Conservation (phyloP, 2,329 filamentous ascomycete species). For the Cordyceps tenuipes region DNA sequence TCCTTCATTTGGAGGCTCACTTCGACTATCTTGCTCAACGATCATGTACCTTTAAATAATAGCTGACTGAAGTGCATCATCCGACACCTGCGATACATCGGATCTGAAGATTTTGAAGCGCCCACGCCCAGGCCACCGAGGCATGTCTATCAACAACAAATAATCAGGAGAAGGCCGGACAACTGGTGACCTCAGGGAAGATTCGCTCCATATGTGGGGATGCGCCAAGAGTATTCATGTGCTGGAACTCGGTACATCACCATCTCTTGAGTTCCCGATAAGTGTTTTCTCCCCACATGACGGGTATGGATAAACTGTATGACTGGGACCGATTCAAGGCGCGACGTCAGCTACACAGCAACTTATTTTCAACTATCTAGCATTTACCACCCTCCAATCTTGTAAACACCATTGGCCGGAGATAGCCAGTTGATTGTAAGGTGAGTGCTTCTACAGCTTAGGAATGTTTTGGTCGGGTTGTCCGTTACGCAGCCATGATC, state of each 20-base stretch:
- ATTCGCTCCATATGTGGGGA: not conserved
- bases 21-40: not conserved
- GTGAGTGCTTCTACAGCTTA: no score
- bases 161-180: not conserved
- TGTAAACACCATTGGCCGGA: not conserved
- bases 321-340: not conserved
- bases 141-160: not conserved
- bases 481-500: not conserved
- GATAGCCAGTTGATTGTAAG: not conserved
- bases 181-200: not conserved
- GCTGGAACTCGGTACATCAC: not conserved
- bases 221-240: not conserved
- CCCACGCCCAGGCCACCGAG: not conserved
- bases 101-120: not conserved
- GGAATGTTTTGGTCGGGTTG: no score
- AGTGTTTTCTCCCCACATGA: not conserved
- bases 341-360: not conserved
- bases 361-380: not conserved
- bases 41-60: not conserved
- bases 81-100: not conserved
- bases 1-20: not conserved
- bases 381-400: not conserved
- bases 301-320: not conserved
- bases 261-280: not conserved
- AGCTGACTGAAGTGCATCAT: not conserved